Evolutionary conservation across 768 basidiomycete species (phyloP), one percentile per base, ranked within the genome.

Genomic region (Rhodosporidiobolus sp.): DNA sequence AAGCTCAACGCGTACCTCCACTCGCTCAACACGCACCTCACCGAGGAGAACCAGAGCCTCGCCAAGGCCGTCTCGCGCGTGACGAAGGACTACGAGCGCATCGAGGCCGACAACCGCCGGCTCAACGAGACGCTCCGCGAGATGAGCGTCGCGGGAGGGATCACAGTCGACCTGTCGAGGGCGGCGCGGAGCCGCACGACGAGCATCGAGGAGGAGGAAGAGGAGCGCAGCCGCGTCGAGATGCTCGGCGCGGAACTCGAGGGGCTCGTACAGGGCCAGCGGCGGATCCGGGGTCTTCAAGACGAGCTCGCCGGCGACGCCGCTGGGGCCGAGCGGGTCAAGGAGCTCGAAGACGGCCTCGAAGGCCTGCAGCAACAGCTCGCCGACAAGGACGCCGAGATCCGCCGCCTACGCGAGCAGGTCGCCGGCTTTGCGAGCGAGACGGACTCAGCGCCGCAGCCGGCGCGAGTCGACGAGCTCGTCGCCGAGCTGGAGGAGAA

Each of bases 1-100:
- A 95, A 93, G 81, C 81, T 95, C 74, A 94, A 95, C 71, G 84
- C 85, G 19, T 94, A 95, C 80, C 80, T 95, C 78, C 91, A 94
- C 81, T 88, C 89, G 17, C 83, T 95, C 62, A 95, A 95, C 80
- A 83, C 88, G 55, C 85, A 89, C 66, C 79, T 95, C 65, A 89
- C 91, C 76, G 90, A 92, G 79, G 93, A 95, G 83, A 94, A 94
- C 79, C 86, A 91, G 78, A 81, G 78, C 20, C 83, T 94, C 14
- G 79, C 87, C 10, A 53, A 64, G 54, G 61, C 67, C 32, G 60
- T 77, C 16, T 67, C 66, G 53, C 68, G 73, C 38, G 65, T 63
- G 50, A 55, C 66, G 30, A 52, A 67, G 30, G 74, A 71, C 38
- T 19, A 20, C 14, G 65, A 67, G 60, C 60, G 26, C 16, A 32